phyloP scores from a whole-genome alignment of 2,329 filamentous ascomycete species.

The Pseudogymnoascus sp. region DNA sequence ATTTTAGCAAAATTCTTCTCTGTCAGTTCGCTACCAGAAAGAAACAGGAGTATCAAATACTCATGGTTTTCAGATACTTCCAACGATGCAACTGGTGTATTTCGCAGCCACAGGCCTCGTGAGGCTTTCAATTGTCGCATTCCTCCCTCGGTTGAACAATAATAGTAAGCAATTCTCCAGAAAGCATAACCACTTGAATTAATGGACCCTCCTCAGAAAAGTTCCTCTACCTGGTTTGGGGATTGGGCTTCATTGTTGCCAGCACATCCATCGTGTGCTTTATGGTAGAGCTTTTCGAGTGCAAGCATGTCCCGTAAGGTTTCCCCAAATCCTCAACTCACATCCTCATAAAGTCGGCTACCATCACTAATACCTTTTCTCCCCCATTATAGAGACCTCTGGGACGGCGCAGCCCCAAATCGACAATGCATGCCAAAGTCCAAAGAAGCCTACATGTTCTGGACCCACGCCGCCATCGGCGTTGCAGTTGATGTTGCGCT shows the following conservation, averaged over 20 bases:
- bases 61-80: constrained; percentile 4
- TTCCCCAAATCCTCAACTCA: not conserved
- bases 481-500: constrained; percentile 32
- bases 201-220: not conserved
- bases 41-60: constrained; percentile 21
- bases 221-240: constrained; percentile 13
- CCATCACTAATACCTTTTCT: not conserved
- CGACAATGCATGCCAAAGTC: constrained; percentile 24
- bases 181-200: not conserved
- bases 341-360: not conserved
- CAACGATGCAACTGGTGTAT: constrained; percentile 17
- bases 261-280: constrained; percentile 14
- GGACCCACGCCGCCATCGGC: constrained; percentile 28
- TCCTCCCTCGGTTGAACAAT: constrained; percentile 31
- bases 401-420: constrained; percentile 15
- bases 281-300: constrained; percentile 16
- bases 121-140: constrained; percentile 31
- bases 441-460: constrained; percentile 29
- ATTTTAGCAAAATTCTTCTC: not conserved
- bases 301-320: constrained; percentile 13
- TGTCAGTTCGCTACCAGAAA: constrained; percentile 17
- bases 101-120: constrained; percentile 30
- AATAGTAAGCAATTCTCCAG: constrained; percentile 26
- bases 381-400: constrained; percentile 12
- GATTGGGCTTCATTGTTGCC: constrained; percentile 11